Base-by-base conservation (phyloP, 345 rosid species). In the Kernera saxatilis region DNA sequence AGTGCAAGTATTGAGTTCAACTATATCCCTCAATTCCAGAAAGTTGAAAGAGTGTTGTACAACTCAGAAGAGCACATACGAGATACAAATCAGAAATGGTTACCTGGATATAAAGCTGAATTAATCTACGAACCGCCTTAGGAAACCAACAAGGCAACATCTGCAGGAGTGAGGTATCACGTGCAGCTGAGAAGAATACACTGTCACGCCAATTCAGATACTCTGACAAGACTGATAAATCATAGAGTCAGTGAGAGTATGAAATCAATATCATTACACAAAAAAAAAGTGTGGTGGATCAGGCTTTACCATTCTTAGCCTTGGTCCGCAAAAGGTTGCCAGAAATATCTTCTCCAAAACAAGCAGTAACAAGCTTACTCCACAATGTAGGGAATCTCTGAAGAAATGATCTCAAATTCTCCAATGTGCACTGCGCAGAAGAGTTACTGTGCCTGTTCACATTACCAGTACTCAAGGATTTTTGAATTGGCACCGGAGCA, bases 81-180 rank as follows among this genome's bases (percentile, higher is more conserved):
- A 26, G 17, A 59, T 15, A 49, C 33, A 67, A 39, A 60, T 22
- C 48, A 46, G 39, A 51, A 50, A 64, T 54, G 67, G 43, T 53
- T 69, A 94, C 99, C 99, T 91, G 94, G 57, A 84, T 85, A 83
- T 86, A 89, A 80, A 91, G 93, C 81, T 94, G 99, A 74, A 94
- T 78, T 76, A 94, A 78, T 73, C 96, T 85, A 69, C 97, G 86
- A 53, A 91, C 90, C 44, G 88, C 78, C 83, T 88, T 94, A 10
- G 99, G 99, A 69, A 94, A 91, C 99, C 99, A 88, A 79, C 86
- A 91, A 46, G 99, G 97, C 77, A 94, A 76, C 91, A 94, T 94
- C 79, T 94, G 97, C 40, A 87, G 78, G 55, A 94, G 93, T 40
- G 99, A 94, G 76, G 99, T 85, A 81, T 94, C 96, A 76, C 81